Conservation (phyloP, 805 yeast genomes). For the Komagataella kurtzmanii region DNA sequence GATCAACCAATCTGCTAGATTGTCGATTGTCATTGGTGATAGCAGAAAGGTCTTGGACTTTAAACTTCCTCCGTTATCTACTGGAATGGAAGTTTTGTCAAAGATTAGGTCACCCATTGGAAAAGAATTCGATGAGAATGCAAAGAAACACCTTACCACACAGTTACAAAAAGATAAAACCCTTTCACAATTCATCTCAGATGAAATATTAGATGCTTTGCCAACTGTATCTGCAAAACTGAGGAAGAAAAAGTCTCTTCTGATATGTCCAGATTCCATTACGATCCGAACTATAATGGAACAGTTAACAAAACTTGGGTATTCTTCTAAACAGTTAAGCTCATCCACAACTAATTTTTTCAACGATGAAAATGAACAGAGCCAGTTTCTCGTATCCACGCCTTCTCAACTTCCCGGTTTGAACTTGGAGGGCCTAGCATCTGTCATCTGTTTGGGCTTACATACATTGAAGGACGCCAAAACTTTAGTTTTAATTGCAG, state of each 20-base stretch:
- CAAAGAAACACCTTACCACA: not conserved
- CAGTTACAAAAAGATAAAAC: not conserved
- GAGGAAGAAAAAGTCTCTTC: not conserved
- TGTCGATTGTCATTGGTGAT: not conserved
- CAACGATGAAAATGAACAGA: slow-evolving; percentile 6
- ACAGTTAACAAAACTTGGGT: not conserved
- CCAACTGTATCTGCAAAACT: slow-evolving; percentile 6
- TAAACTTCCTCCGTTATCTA: not conserved
- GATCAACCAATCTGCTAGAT: not conserved
- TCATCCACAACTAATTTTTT: slow-evolving; percentile 3
- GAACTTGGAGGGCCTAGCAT: slow-evolving; percentile 12
- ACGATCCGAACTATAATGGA: not conserved
- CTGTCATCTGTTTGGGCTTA: slow-evolving; percentile 16
- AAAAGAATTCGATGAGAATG: not conserved
- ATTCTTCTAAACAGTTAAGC: not conserved
- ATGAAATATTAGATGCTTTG: not conserved
- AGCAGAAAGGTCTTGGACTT: not conserved
- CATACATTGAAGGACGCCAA: slow-evolving; percentile 14
- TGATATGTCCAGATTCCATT: not conserved
- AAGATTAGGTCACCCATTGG: not conserved
- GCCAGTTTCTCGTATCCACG: slow-evolving; percentile 13
- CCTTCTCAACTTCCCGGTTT: slow-evolving; percentile 13
- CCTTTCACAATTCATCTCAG: not conserved
- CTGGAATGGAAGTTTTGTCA: not conserved
- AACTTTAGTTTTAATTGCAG: slow-evolving; percentile 11